These are phyloP conservation scores for Noccaea caerulescens DNA, from an alignment of 345 rosid genomes.

Conservation along the genomic window DNA sequence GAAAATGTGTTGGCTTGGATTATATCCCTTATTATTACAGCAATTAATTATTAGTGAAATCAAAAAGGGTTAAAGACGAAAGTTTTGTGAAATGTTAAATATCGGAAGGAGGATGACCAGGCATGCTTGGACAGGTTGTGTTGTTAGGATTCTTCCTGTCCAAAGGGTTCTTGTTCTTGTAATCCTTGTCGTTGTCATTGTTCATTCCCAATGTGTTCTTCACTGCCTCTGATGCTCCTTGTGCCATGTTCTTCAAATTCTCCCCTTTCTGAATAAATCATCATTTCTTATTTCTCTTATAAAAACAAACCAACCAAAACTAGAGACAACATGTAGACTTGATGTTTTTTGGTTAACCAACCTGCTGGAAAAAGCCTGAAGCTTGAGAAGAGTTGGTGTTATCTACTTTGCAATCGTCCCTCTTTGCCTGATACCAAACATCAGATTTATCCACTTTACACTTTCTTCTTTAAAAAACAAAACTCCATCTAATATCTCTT, in stretches of 20 bases:
- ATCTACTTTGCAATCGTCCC: constrained; percentile 28
- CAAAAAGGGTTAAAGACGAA: not conserved
- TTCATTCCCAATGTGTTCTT: constrained; percentile 52
- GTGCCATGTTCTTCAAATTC: constrained; percentile 56
- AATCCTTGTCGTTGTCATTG: constrained; percentile 25
- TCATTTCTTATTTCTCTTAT: not conserved
- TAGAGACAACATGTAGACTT: constrained; percentile 5
- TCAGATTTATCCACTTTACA: not conserved
- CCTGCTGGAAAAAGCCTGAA: constrained; percentile 41
- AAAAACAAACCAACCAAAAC: not conserved
- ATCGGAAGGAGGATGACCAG: constrained; percentile 45
- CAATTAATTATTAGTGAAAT: constrained; percentile 30
- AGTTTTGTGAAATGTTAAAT: constrained; percentile 20
- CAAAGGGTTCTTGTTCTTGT: constrained; percentile 44
- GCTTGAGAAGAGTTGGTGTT: constrained; percentile 34
- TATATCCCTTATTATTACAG: constrained; percentile 30
- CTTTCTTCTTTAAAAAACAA: not conserved
- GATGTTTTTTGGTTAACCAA: constrained; percentile 23
- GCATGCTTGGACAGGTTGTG: constrained; percentile 44
- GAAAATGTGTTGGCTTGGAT: constrained; percentile 20
- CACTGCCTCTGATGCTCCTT: constrained; percentile 56
- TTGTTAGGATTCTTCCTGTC: constrained; percentile 42
- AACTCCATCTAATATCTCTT: not conserved
- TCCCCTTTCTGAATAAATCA: constrained; percentile 48
- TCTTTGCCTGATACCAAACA: constrained; percentile 35